Percentiles rank a stretch among this genome's conserved stretches.
These are phyloP conservation scores for Niebla homalea DNA, from an alignment of 495 filamentous ascomycete genomes.

Conservation along the genomic window DNA sequence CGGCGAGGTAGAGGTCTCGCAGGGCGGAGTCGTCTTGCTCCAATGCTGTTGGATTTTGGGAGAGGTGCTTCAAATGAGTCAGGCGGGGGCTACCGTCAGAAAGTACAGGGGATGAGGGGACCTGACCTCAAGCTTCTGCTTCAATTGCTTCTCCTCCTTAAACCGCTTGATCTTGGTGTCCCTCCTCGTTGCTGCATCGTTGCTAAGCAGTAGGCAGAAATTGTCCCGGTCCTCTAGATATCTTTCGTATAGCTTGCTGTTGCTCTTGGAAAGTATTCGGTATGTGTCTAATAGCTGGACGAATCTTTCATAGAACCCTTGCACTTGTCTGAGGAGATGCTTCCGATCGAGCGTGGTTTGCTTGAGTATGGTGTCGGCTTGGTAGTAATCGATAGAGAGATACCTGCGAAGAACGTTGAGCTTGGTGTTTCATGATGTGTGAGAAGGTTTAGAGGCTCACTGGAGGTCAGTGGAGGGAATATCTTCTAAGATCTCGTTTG, in stretches of 20 bases:
- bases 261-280: conserved; percentile 48
- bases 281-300: conserved; percentile 67
- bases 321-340: conserved; percentile 43
- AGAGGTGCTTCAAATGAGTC: conserved; percentile 35
- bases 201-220: conserved; percentile 55
- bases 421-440: conserved; percentile 10
- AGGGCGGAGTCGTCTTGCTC: conserved; percentile 66
- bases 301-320: conserved; percentile 61
- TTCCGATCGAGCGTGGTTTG: conserved; percentile 46
- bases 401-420: conserved; percentile 35
- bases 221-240: conserved; percentile 51
- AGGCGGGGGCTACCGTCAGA: neutral
- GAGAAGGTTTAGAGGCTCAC: conserved; percentile 33
- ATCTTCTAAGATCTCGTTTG: conserved; percentile 84
- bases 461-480: conserved; percentile 70
- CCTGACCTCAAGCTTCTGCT: conserved; percentile 61
- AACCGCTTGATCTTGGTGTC: conserved; percentile 78
- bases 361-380: conserved; percentile 54
- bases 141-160: conserved; percentile 74
- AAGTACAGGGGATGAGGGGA: too few relatives aligned
- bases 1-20: conserved; percentile 63
- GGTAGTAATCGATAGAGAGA: conserved; percentile 50
- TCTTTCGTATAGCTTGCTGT: conserved; percentile 57
- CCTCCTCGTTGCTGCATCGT: conserved; percentile 60
- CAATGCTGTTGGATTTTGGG: conserved; percentile 43